Percentiles rank a stretch among this genome's conserved stretches.
Conservation (phyloP, 768 basidiomycete species). For the Amanita molliuscula region DNA sequence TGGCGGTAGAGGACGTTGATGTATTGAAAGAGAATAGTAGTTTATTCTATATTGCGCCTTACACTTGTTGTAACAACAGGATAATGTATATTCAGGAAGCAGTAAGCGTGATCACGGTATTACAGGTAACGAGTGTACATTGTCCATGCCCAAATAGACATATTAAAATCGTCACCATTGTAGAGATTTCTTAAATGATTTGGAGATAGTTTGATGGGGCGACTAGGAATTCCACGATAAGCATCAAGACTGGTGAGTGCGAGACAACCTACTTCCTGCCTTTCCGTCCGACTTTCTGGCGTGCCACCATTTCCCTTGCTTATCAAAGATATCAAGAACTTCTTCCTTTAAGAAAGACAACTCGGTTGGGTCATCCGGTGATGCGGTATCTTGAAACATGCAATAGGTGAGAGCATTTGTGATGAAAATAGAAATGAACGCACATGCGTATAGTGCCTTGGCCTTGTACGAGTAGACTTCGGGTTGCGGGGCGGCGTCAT, state of each 20-base stretch:
- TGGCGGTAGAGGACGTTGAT: slow-evolving; percentile 38
- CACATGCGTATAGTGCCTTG: slow-evolving; percentile 86
- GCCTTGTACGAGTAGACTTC: slow-evolving; percentile 64
- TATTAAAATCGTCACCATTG: neutral
- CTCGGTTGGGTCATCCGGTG: slow-evolving; percentile 91
- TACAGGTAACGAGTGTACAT: neutral
- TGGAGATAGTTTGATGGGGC: slow-evolving; percentile 83
- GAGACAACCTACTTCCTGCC: slow-evolving; percentile 56
- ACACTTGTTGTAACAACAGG: slow-evolving; percentile 19
- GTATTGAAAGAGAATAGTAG: neutral
- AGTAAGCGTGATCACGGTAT: neutral
- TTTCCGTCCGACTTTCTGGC: slow-evolving; percentile 69
- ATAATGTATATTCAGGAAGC: slow-evolving; percentile 4
- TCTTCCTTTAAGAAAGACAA: slow-evolving; percentile 92
- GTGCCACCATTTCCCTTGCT: slow-evolving; percentile 92
- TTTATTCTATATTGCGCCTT: slow-evolving; percentile 6
- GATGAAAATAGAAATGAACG: slow-evolving; percentile 18
- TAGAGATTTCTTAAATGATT: slow-evolving; percentile 41
- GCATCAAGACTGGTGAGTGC: slow-evolving; percentile 5
- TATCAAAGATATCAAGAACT: slow-evolving; percentile 85
- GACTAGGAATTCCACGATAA: slow-evolving; percentile 30
- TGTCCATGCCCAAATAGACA: neutral
- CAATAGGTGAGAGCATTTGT: slow-evolving; percentile 13
- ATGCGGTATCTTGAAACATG: slow-evolving; percentile 66
- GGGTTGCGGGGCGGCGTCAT: slow-evolving; percentile 17